These are phyloP conservation scores for Cordia subcordata DNA, from an alignment of 257 asterid species.

Conservation along the genomic window DNA sequence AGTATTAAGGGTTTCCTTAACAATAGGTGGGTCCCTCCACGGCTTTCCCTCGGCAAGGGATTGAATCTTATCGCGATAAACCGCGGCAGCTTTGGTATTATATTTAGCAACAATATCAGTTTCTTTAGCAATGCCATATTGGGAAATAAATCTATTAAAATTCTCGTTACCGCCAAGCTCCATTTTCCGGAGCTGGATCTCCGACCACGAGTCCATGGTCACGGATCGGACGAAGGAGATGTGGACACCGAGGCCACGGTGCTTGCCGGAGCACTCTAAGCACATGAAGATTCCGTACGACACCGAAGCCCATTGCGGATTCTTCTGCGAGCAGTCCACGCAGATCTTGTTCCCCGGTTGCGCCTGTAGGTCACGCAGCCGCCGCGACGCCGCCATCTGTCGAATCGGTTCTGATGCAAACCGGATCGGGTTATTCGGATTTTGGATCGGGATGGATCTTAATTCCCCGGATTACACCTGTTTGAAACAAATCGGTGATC, in stretches of 20 bases:
- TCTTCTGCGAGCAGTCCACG: constrained; percentile 72
- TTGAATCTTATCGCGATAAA: constrained; percentile 78
- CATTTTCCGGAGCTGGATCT: constrained; percentile 75
- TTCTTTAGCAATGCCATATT: constrained; percentile 66
- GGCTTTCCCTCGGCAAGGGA: constrained; percentile 86
- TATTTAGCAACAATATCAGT: constrained; percentile 80
- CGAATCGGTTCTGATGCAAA: neutral
- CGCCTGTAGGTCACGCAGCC: constrained; percentile 74
- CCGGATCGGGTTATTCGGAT: constrained; percentile 28
- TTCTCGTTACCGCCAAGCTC: constrained; percentile 69
- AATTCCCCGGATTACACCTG: neutral
- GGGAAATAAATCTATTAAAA: constrained; percentile 50
- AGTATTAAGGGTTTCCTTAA: constrained; percentile 40
- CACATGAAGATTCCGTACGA: constrained; percentile 82
- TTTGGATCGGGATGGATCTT: neutral
- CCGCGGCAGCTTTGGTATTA: constrained; percentile 68
- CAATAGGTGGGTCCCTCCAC: constrained; percentile 84
- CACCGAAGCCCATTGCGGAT: constrained; percentile 89
- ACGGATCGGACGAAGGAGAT: constrained; percentile 97
- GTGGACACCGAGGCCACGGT: constrained; percentile 84
- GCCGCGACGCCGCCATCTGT: constrained; percentile 52
- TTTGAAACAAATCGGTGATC: neutral
- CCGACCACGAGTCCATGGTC: constrained; percentile 98
- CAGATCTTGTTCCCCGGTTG: constrained; percentile 73
- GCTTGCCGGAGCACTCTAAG: constrained; percentile 81